These are phyloP conservation scores for Aspergillus flavus DNA, from an alignment of 2,329 filamentous ascomycete genomes.

Conservation along the genomic window DNA sequence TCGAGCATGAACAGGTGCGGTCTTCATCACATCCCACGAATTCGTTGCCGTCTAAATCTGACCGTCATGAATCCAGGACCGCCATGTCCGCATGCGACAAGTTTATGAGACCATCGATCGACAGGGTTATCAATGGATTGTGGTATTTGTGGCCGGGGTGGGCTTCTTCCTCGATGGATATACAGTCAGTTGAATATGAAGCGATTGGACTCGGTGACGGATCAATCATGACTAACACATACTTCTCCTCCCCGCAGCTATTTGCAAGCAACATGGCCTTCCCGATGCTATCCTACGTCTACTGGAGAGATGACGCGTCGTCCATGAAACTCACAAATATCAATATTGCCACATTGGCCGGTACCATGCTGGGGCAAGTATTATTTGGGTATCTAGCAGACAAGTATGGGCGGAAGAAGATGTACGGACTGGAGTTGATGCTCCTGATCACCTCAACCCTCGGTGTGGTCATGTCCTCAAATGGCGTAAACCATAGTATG, in stretches of 20 bases:
- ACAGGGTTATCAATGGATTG: conserved; percentile 46
- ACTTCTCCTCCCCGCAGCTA: conserved; percentile 30
- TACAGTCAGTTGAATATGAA: conserved; percentile 29
- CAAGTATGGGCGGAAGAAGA: conserved; percentile 51
- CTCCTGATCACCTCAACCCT: conserved; percentile 51
- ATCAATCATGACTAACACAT: background rate
- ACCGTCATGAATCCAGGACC: conserved; percentile 32
- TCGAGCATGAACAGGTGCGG: conserved; percentile 46
- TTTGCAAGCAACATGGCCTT: conserved; percentile 56
- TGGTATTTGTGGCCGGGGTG: conserved; percentile 51
- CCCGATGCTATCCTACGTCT: conserved; percentile 52
- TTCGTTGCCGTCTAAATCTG: background rate
- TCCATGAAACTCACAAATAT: conserved; percentile 43
- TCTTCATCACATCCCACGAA: background rate
- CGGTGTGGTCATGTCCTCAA: conserved; percentile 50
- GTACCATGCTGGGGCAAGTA: conserved; percentile 52
- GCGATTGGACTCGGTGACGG: background rate
- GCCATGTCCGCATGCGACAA: conserved; percentile 46
- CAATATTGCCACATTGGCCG: conserved; percentile 50
- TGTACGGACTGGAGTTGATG: conserved; percentile 55
- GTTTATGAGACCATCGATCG: conserved; percentile 50
- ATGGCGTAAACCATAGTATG: conserved; percentile 47
- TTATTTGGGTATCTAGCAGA: conserved; percentile 52
- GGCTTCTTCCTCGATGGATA: conserved; percentile 55
- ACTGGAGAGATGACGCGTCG: conserved; percentile 45